Base-by-base conservation (phyloP, 2,329 filamentous ascomycete species). In the Dendryphion nanum region DNA sequence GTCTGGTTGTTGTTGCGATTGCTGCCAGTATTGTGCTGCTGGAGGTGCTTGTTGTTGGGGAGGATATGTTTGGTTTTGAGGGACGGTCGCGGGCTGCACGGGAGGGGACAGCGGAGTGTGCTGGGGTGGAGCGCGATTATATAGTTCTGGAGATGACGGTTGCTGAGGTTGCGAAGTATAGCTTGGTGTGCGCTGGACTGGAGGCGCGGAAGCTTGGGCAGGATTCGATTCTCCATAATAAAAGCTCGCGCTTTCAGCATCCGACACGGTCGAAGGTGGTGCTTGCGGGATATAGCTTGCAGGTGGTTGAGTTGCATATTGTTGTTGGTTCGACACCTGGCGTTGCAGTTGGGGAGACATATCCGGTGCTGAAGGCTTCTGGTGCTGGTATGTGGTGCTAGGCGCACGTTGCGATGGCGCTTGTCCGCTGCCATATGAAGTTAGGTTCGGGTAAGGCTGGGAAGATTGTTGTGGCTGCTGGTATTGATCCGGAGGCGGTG, bases 311-410 rank as follows among this genome's bases (percentile, higher is more conserved):
- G 55, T 47, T 6, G 57, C 54, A 37, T 69, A 67, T 26, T 59
- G 61, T 18, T 59, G 58, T 28, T 58, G 61, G 23, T 46, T 52
- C 0, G 63, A 61, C 2, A 53, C 48, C 35, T 59, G 54, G 14
- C 59, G 62, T 40, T 67, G 64, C 4, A 66, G 45, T 30, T 63
- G 62, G n/a, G 63, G 65, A 30, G 63, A 66, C 5, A 30, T 34
- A 3, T 50, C 44, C 4, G 42, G 37, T 6, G 43, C 36, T 3
- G 57, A 48, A 8, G 59, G 51, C n/a, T 51, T 49, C 37, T 61
- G 38, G 29, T 63, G 38, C 28, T 45, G 53, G 40, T 64, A 61
- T 2, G 52, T 40, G 5, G 46, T 45, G 30, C 44, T 60, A 4
- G 55, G 45, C 8, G 55, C 47, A 7, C 24, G 47, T 39, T 64